These are phyloP conservation scores for Pythium aristosporum DNA, from an alignment of 352 stramenopile genomes.

Conservation along the genomic window DNA sequence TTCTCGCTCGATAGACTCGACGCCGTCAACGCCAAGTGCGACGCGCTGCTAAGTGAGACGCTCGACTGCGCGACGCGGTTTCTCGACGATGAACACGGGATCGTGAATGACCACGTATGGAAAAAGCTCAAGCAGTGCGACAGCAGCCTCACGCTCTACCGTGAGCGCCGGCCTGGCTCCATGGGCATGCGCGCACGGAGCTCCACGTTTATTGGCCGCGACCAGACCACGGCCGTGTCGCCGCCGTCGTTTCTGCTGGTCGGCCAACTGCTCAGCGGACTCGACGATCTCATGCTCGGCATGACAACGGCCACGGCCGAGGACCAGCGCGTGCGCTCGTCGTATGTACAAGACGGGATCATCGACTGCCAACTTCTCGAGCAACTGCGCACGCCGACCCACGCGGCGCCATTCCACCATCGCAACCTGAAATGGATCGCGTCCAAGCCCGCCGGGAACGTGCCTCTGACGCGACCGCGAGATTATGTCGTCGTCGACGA, in stretches of 20 bases:
- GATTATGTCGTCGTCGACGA: conserved; percentile 60
- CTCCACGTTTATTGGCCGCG: conserved; percentile 1
- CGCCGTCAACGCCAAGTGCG: conserved; percentile 19
- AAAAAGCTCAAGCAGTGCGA: conserved; percentile 23
- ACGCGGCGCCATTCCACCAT: conserved; percentile 47
- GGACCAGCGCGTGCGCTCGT: conserved; percentile 51
- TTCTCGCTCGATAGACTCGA: conserved; percentile 22
- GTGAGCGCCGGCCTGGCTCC: conserved; percentile 9
- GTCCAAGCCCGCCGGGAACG: background rate
- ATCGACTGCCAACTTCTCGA: conserved; percentile 52
- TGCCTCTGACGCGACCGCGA: conserved; percentile 40
- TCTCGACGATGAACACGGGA: conserved; percentile 11
- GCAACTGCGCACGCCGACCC: conserved; percentile 38
- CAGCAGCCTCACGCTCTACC: conserved; percentile 14
- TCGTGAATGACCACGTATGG: conserved; percentile 18
- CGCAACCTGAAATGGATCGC: conserved; percentile 47
- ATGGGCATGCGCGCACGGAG: conserved; percentile 1
- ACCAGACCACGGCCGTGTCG: background rate
- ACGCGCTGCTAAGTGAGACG: conserved; percentile 18
- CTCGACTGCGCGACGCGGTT: conserved; percentile 10
- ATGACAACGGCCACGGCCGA: conserved; percentile 38
- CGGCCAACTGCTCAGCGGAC: conserved; percentile 45
- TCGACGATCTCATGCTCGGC: conserved; percentile 74
- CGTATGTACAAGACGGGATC: conserved; percentile 47
- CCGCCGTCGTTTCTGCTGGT: conserved; percentile 55